Base-by-base conservation (phyloP, 768 basidiomycete species). In the Gymnopilus dilepis region DNA sequence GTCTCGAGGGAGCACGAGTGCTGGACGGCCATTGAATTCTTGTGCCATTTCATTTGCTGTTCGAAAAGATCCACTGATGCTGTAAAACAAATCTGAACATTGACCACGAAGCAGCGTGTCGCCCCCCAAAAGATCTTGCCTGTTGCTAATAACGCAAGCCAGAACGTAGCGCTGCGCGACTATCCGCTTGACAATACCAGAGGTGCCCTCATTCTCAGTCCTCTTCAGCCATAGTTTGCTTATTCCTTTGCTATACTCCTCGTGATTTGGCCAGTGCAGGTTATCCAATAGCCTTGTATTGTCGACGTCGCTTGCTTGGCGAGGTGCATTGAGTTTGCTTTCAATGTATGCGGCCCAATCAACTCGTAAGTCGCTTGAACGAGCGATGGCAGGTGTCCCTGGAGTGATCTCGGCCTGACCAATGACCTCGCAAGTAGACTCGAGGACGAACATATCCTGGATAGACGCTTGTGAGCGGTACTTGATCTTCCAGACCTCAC, bases 361-460 rank as follows among this genome's bases (percentile, higher is more conserved):
- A 0, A 76, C 76, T 7, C 91, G 85, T 33, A 84, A 67, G 13
- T 45, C 5, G 8, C 19, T 19, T 22, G 34, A 12, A 17, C 28
- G 31, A 21, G 26, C 15, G 50, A 42, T 30, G 41, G 60, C 28
- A 48, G 48, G 26, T 51, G 38, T 21, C 0, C 58, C 50, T 22
- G 24, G 17, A 28, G 59, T 43, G 24, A 56, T 19, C 4, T 64
- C 43, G 19, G 72, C 66, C 31, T 71, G 75, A 0, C 89, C 90
- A 56, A 91, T 80, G 31, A 88, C 86, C 67, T 93, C 91, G 67
- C 91, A 91, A 0, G 91, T 93, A 21, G 82, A 70, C 61, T 90
- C 89, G 1, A 94, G 73, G 26, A 91, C 85, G 67, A 86, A 86
- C 64, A 84, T 80, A 9, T 68, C 70, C 59, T 81, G 75, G 21